phyloP scores from a whole-genome alignment of 352 stramenopile species.

The Globisporangium apiculatum region DNA sequence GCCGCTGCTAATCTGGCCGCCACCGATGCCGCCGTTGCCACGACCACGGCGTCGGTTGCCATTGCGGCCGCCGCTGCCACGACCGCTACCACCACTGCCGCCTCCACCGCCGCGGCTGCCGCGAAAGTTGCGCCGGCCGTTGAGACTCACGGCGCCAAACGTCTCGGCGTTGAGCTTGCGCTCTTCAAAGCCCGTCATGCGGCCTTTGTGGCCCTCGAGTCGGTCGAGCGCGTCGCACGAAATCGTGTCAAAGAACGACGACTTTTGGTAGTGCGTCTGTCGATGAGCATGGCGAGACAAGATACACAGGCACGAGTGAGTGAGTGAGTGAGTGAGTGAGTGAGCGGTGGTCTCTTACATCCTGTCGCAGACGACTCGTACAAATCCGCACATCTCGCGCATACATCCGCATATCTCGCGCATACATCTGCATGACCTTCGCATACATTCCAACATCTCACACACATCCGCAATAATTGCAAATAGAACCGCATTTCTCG shows the following conservation, averaged over 20 bases:
- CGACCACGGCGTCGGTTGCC: constrained; percentile 14
- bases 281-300: not conserved
- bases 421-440: too few relatives aligned
- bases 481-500: too few relatives aligned
- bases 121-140: constrained; percentile 79
- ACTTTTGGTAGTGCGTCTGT: constrained; percentile 80
- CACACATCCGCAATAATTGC: too few relatives aligned
- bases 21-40: constrained; percentile 28
- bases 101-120: constrained; percentile 43
- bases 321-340: too few relatives aligned
- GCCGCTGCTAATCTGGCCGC: constrained; percentile 3
- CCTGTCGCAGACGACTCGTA: not conserved
- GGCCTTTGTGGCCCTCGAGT: constrained; percentile 56
- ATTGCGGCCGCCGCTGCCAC: constrained; percentile 21
- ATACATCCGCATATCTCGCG: too few relatives aligned
- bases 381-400: not conserved
- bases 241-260: constrained; percentile 88
- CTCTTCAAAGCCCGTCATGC: constrained; percentile 69
- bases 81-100: constrained; percentile 18
- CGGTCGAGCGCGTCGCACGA: constrained; percentile 84
- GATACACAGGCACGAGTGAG: too few relatives aligned
- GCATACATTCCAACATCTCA: too few relatives aligned
- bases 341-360: too few relatives aligned
- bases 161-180: constrained; percentile 87
- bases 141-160: constrained; percentile 79